Conservation (phyloP, 768 basidiomycete genomes). For the Agaricus sinodeliciosus region DNA sequence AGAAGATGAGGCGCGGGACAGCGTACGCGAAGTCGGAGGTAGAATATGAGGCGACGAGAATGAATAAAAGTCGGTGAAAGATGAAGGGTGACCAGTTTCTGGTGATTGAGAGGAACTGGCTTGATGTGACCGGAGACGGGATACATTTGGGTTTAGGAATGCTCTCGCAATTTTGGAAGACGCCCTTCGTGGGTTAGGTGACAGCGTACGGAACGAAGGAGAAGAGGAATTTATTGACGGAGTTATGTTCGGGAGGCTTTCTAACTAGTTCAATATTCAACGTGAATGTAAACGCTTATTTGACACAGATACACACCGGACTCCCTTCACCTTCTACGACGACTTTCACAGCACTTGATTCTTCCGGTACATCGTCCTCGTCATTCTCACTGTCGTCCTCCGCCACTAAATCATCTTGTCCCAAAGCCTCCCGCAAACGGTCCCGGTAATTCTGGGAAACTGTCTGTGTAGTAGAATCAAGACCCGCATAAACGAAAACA, state of each 20-base stretch:
- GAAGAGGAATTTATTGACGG: conserved; percentile 30
- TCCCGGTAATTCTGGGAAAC: conserved; percentile 51
- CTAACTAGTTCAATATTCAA: conserved; percentile 8
- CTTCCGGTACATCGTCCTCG: conserved; percentile 37
- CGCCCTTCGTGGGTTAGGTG: conserved; percentile 24
- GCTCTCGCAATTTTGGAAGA: conserved; percentile 41
- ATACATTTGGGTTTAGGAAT: conserved; percentile 69
- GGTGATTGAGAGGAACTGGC: conserved; percentile 33
- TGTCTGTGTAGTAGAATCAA: conserved; percentile 41
- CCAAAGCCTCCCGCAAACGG: conserved; percentile 68
- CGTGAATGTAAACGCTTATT: not conserved
- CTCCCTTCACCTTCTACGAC: conserved; percentile 23
- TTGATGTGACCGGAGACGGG: conserved; percentile 68
- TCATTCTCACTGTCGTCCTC: conserved; percentile 14
- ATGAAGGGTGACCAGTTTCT: not conserved
- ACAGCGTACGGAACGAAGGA: conserved; percentile 30
- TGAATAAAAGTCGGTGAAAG: conserved; percentile 29
- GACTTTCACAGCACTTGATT: conserved; percentile 42
- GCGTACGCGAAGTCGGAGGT: conserved; percentile 56
- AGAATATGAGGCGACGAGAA: conserved; percentile 39
- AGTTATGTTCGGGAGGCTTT: conserved; percentile 10
- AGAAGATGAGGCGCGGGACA: conserved; percentile 64
- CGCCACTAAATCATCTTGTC: conserved; percentile 36
- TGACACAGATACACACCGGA: conserved; percentile 21
- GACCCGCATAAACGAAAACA: conserved; percentile 63